Conservation (phyloP, 805 yeast genomes). For the Nakazawaea anatomiae region DNA sequence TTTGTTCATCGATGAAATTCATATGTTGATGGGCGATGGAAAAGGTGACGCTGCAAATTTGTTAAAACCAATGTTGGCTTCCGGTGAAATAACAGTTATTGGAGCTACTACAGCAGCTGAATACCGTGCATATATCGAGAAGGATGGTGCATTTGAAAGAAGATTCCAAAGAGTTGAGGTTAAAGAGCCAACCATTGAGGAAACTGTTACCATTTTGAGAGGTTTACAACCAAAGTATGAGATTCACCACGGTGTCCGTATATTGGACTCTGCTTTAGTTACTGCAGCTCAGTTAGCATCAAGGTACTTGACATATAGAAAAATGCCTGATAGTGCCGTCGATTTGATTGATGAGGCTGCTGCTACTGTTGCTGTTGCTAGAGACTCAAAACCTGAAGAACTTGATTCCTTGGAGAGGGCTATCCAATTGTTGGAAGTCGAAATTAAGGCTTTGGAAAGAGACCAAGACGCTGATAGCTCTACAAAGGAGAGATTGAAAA, state of each 20-base stretch:
- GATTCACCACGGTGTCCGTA: constrained; percentile 96
- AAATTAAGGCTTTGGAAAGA: constrained; percentile 94
- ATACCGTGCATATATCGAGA: constrained; percentile 86
- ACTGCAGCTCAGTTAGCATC: constrained; percentile 93
- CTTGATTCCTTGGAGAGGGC: constrained; percentile 91
- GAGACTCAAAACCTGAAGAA: constrained; percentile 97
- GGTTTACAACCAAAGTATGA: constrained; percentile 95
- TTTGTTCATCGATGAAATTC: constrained; percentile 94
- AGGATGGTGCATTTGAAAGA: constrained; percentile 98
- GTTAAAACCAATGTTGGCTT: constrained; percentile 93
- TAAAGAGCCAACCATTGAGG: constrained; percentile 85
- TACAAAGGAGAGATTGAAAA: constrained; percentile 79
- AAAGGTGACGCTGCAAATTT: constrained; percentile 95
- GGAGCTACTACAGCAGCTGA: constrained; percentile 98
- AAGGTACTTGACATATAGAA: constrained; percentile 89
- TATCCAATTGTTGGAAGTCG: constrained; percentile 86
- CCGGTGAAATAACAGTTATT: constrained; percentile 94
- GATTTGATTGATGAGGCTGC: constrained; percentile 95
- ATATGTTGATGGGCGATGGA: constrained; percentile 99
- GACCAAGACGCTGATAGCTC: constrained; percentile 80
- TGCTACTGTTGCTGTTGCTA: constrained; percentile 95
- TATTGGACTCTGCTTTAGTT: constrained; percentile 89
- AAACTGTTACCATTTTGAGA: constrained; percentile 92
- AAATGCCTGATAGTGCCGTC: constrained; percentile 94
- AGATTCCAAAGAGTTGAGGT: constrained; percentile 97